Percentiles rank a stretch among this genome's conserved stretches.
Evolutionary conservation across 2,329 filamentous ascomycete species (phyloP).

Genomic region (Amylocarpus encephaloides): DNA sequence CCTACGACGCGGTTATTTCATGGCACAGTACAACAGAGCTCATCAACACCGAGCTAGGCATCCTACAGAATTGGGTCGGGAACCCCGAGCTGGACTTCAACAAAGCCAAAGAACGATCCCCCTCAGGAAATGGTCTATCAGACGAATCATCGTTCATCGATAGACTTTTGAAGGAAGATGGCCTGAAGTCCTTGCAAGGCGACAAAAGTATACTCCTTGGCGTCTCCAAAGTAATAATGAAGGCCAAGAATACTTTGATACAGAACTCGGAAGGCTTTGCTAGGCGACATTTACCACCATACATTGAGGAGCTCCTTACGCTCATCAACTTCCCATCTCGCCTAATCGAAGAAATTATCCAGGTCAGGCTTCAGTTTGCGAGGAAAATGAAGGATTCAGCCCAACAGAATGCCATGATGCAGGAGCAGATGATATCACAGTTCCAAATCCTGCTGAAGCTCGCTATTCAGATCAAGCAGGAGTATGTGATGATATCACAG

Average conservation of each 20-base stretch:
- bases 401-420: constrained; percentile 86
- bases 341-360: constrained; percentile 93
- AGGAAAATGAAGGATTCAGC: constrained; percentile 93
- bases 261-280: constrained; percentile 78
- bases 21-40: constrained; percentile 97
- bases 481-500: constrained; percentile 76
- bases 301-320: constrained; percentile 92
- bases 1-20: constrained; percentile 81
- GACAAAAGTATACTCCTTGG: constrained; percentile 79
- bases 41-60: constrained; percentile 89
- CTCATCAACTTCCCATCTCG: constrained; percentile 96
- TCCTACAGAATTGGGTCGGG: constrained; percentile 93
- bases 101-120: constrained; percentile 63
- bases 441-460: constrained; percentile 91
- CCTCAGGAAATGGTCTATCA: constrained; percentile 64
- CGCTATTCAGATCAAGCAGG: constrained; percentile 85
- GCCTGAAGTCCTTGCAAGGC: constrained; percentile 83
- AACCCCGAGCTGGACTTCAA: constrained; percentile 92
- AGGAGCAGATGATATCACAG: constrained; percentile 95
- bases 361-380: constrained; percentile 82
- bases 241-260: constrained; percentile 89
- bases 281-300: constrained; percentile 85
- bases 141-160: constrained; percentile 95
- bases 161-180: constrained; percentile 90
- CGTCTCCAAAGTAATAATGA: constrained; percentile 80